Percentiles rank a stretch among this genome's conserved stretches.
phyloP scores from a whole-genome alignment of 1,284 basidiomycete genomes.

The Anthracocystis panici-leucophaei region DNA sequence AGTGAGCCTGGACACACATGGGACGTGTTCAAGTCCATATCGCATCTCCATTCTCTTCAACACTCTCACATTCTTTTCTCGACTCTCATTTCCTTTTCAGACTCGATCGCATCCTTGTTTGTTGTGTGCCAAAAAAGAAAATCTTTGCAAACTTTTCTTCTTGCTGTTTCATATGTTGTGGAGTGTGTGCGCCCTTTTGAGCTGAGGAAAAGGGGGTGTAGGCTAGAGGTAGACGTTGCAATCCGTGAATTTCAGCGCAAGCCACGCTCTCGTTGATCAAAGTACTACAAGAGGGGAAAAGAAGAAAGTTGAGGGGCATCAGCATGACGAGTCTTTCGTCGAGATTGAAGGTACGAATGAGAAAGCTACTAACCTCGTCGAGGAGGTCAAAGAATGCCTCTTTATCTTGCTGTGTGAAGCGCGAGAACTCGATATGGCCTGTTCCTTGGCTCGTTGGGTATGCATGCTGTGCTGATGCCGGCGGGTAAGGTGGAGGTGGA shows the following conservation, averaged over 20 bases:
- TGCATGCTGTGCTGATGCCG: constrained; percentile 22
- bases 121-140: constrained; percentile 20
- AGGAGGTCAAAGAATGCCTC: constrained; percentile 59
- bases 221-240: neutral
- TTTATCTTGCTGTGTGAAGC: constrained; percentile 59
- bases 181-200: neutral
- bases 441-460: constrained; percentile 23
- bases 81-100: constrained; percentile 4
- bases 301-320: neutral
- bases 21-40: neutral
- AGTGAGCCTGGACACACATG: constrained; percentile 6
- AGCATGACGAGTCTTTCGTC: neutral
- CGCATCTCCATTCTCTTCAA: neutral
- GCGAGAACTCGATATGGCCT: constrained; percentile 56
- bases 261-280: constrained; percentile 36
- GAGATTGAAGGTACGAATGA: neutral
- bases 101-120: constrained; percentile 14
- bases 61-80: neutral
- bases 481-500: constrained; percentile 53
- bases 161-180: neutral
- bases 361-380: constrained; percentile 47
- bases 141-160: constrained; percentile 11
- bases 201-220: neutral
- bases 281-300: constrained; percentile 16
- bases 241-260: constrained; percentile 19